Conservation (phyloP, 169 alveolate genomes). For the Perkinsus marinus region DNA sequence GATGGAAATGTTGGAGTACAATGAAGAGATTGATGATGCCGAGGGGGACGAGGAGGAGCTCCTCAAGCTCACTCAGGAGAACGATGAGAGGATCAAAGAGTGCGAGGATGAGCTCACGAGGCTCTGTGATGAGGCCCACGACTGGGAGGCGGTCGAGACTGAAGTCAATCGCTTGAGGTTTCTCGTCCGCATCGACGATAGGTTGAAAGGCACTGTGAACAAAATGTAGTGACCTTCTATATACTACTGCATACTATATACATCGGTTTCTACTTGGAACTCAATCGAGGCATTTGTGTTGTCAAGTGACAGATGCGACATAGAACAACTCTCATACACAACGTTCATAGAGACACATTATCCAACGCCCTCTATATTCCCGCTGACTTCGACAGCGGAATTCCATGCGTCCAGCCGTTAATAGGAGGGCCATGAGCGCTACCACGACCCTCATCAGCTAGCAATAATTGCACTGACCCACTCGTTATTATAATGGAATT, state of each 20-base stretch:
- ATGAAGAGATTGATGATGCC: not conserved
- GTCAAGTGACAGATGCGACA: no score
- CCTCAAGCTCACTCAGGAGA: not conserved
- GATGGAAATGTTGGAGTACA: not conserved
- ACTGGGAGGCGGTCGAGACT: not conserved
- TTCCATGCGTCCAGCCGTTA: no score
- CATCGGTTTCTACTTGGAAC: not conserved
- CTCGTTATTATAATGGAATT: no score
- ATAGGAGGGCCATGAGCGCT: no score
- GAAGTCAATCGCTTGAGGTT: not conserved
- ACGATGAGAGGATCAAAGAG: not conserved
- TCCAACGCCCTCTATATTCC: no score
- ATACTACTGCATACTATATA: not conserved
- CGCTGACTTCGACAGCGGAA: no score
- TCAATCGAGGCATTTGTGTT: no score
- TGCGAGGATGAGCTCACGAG: not conserved
- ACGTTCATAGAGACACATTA: no score
- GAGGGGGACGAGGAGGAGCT: not conserved
- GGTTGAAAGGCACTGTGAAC: not conserved
- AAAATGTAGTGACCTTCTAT: not conserved
- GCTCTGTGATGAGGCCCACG: not conserved
- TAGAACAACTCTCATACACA: no score
- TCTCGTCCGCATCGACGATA: not conserved
- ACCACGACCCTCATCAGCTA: no score
- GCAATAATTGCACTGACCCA: no score